Conservation (phyloP, 2,329 filamentous ascomycete genomes). For the Fusarium sp. region DNA sequence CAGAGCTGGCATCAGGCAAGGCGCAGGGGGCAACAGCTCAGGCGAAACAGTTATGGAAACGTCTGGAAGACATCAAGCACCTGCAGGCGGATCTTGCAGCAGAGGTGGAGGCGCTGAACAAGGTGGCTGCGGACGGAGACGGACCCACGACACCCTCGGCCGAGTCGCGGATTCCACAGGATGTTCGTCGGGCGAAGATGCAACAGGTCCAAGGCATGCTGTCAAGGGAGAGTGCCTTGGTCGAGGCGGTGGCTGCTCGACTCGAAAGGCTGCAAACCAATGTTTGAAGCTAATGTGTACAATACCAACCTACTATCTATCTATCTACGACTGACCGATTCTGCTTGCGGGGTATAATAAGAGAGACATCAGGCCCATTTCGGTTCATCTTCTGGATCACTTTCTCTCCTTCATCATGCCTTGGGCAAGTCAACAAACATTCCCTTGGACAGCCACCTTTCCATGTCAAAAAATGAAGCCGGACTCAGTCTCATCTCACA, state of each 20-base stretch:
- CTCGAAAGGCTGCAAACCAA: conserved; percentile 66
- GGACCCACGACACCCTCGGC: conserved; percentile 47
- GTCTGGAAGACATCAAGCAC: conserved; percentile 67
- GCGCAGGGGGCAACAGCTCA: conserved; percentile 42
- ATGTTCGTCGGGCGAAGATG: conserved; percentile 73
- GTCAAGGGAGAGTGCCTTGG: conserved; percentile 74
- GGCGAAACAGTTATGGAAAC: conserved; percentile 64
- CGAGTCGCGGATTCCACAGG: conserved; percentile 66
- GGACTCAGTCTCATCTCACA: not conserved
- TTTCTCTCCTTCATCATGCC: not conserved
- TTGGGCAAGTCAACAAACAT: not conserved
- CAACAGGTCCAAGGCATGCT: conserved; percentile 72
- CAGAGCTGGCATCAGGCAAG: conserved; percentile 48
- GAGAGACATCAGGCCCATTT: conserved; percentile 5
- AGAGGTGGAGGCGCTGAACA: conserved; percentile 62
- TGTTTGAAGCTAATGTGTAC: conserved; percentile 42
- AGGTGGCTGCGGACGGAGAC: conserved; percentile 42
- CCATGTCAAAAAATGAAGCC: not conserved
- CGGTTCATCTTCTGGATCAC: not conserved
- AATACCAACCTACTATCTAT: conserved; percentile 15
- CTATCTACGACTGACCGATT: not conserved
- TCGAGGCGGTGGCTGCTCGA: conserved; percentile 73
- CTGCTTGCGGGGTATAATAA: conserved; percentile 24
- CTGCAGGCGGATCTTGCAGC: conserved; percentile 65
- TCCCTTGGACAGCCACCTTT: not conserved